Conservation (phyloP, 352 stramenopile genomes). For the Globisporangium okanoganense region DNA sequence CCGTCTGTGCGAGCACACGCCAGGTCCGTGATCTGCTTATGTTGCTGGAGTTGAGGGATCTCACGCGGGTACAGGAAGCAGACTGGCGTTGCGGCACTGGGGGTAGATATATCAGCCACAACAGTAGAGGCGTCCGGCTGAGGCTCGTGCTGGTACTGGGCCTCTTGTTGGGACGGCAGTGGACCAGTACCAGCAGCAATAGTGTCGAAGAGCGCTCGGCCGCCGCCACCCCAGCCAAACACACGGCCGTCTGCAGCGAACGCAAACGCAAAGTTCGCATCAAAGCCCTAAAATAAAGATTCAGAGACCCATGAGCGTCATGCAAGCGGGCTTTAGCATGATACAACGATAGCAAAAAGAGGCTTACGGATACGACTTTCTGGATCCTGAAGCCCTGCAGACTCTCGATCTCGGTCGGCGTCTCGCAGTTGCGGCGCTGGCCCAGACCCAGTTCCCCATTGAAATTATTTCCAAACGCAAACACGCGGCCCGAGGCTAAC, state of each 20-base stretch:
- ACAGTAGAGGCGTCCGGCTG: neutral
- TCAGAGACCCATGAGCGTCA: neutral
- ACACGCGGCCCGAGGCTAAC: slow-evolving; percentile 51
- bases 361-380: slow-evolving; percentile 42
- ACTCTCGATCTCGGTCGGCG: slow-evolving; percentile 50
- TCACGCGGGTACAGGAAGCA: slow-evolving; percentile 50
- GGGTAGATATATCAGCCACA: neutral
- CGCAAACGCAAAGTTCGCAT: slow-evolving; percentile 75
- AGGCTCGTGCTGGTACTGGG: neutral
- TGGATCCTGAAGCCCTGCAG: slow-evolving; percentile 42
- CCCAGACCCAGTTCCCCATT: slow-evolving; percentile 62
- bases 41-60: slow-evolving; percentile 26
- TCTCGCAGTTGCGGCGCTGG: slow-evolving; percentile 30
- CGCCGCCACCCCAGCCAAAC: slow-evolving; percentile 86
- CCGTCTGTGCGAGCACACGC: slow-evolving; percentile 41
- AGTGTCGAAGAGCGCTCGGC: slow-evolving; percentile 33
- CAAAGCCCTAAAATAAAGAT: slow-evolving; percentile 59
- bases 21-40: slow-evolving; percentile 22
- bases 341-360: neutral
- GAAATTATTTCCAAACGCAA: slow-evolving; percentile 64
- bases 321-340: neutral
- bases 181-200: neutral
- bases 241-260: slow-evolving; percentile 75
- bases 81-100: neutral
- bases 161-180: neutral